phyloP scores from a whole-genome alignment of 768 basidiomycete genomes.

The Lactarius vividus region DNA sequence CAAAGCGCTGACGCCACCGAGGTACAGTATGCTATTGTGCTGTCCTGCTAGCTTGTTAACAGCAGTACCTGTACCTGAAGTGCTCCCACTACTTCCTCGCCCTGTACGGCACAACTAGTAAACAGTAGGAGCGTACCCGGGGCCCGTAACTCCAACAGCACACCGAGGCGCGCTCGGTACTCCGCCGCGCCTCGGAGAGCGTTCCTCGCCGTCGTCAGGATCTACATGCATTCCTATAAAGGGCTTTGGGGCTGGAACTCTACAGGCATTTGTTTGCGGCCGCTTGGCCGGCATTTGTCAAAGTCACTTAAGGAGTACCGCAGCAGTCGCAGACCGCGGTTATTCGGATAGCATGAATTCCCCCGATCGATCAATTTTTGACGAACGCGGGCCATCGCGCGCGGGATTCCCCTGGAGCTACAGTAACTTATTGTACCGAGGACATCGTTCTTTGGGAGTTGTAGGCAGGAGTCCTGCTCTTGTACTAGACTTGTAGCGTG shows the following conservation, averaged over 20 bases:
- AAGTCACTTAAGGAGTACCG: not conserved
- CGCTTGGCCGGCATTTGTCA: too few relatives aligned
- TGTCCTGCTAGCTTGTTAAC: too few relatives aligned
- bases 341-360: not conserved
- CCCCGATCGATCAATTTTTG: not conserved
- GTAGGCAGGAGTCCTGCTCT: too few relatives aligned
- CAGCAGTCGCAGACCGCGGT: not conserved
- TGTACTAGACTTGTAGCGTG: too few relatives aligned
- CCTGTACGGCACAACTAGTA: not conserved
- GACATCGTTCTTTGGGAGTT: too few relatives aligned
- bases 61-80: not conserved
- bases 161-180: not conserved
- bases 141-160: too few relatives aligned
- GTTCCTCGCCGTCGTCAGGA: too few relatives aligned
- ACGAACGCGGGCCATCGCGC: not conserved
- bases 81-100: not conserved
- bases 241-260: not conserved
- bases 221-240: too few relatives aligned
- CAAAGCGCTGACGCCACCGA: not conserved
- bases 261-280: too few relatives aligned
- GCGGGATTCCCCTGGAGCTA: too few relatives aligned
- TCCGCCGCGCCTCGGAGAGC: not conserved
- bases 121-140: not conserved
- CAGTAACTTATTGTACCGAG: too few relatives aligned
- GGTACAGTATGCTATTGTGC: not conserved